These are phyloP conservation scores for Umbelopsis sp. DNA, from an alignment of 192 early-diverging fungal species.

Conservation along the genomic window DNA sequence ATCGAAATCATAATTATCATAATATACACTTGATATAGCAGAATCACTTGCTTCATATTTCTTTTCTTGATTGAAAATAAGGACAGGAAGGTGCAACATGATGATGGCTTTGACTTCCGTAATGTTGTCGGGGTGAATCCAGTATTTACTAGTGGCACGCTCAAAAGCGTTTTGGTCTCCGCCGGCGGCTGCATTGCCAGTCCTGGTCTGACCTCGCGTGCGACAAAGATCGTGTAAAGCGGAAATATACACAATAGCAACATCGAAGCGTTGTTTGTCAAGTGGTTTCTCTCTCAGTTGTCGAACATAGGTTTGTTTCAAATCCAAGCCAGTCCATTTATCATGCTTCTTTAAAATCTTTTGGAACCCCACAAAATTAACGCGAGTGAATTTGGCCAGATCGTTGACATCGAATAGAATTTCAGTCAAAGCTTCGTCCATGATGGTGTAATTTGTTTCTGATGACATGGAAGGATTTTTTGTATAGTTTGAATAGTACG, in stretches of 20 bases:
- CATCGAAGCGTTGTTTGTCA: conserved; percentile 87
- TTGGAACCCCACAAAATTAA: conserved; percentile 85
- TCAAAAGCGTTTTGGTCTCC: conserved; percentile 60
- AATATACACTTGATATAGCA: conserved; percentile 37
- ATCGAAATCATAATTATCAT: conserved; percentile 31
- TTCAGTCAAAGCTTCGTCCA: conserved; percentile 65
- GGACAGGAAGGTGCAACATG: conserved; percentile 39
- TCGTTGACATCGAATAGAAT: conserved; percentile 80
- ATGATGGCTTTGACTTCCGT: conserved; percentile 43
- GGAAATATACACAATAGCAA: conserved; percentile 84
- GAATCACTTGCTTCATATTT: conserved; percentile 46
- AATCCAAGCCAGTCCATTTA: conserved; percentile 76
- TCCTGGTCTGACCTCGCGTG: conserved; percentile 39
- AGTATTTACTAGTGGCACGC: conserved; percentile 67
- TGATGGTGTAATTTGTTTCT: conserved; percentile 47
- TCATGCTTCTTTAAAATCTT: conserved; percentile 99
- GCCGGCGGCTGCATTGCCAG: conserved; percentile 31
- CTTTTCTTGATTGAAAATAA: conserved; percentile 47
- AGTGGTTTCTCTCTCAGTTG: conserved; percentile 79
- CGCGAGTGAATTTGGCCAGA: conserved; percentile 76
- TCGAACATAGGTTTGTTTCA: conserved; percentile 76
- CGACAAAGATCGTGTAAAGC: conserved; percentile 73
- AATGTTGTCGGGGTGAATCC: conserved; percentile 43
- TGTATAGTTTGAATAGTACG: conserved; percentile 50
- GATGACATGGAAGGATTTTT: conserved; percentile 54